Evolutionary conservation across 2,329 filamentous ascomycete genomes (phyloP), one percentile per base, ranked within the genome.

Genomic region (Colletotrichum sp.): DNA sequence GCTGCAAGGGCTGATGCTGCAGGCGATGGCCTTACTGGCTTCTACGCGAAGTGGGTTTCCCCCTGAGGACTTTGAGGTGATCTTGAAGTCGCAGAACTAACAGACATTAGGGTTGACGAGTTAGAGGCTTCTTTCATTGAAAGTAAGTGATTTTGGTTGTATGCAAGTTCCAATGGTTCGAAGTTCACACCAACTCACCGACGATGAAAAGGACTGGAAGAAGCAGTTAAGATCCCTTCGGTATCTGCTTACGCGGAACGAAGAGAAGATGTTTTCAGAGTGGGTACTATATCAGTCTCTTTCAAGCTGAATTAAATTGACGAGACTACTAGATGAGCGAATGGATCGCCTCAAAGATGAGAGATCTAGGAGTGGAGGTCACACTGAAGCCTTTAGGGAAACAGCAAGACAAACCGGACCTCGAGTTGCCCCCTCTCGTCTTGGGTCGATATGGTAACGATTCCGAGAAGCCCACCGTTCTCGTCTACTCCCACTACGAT

Each of bases 401-500:
- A 87, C 96, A 99, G 87, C 96, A 95, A 70, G 94, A 61, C 12
- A 61, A 94, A 83, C 95, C 98, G 82, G 90, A 96, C 80, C 93
- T 99, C 79, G 93, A 98, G 71, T 93, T 99, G 18, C 97, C 97
- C 5, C 97, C 97, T 2, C 95, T 98, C 64, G 92, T 99, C 71
- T 91, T 98, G 78, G 96, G 94, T 66, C 94, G 97, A 78, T 98
- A 98, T 84, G 96, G 97, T 78, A 94, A 92, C 84, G 96, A 98
- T 84, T 93, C 94, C 84, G 95, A 91, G 84, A 99, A 98, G 92
- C 93, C 95, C 76, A 98, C 96, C 36, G 96, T 99, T 79, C 90
- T 99, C 76, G 95, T 99, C 52, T 99, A 99, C 83, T 97, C 97
- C 65, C 97, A 99, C 89, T 99, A 99, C 88, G 97, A 99, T 84